These are phyloP conservation scores for Carex sylvatica DNA, from an alignment of 202 grass and related monocot genomes.

Conservation along the genomic window DNA sequence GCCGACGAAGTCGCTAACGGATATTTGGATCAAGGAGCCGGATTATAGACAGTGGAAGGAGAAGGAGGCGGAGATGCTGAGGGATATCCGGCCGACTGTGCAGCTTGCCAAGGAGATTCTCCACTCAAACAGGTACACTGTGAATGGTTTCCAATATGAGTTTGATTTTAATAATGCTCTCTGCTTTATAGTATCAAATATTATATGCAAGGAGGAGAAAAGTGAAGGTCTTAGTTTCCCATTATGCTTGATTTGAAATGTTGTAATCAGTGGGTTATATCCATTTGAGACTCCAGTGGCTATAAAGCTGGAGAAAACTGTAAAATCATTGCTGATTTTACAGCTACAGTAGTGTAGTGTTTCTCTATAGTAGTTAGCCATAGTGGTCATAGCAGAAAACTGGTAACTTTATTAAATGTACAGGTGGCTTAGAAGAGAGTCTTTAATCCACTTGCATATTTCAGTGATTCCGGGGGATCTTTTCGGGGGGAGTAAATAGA, in stretches of 20 bases:
- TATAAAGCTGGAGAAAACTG: too few relatives aligned
- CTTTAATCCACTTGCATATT: background rate
- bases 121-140: constrained; percentile 59
- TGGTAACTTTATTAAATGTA: background rate
- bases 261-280: too few relatives aligned
- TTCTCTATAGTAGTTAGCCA: background rate
- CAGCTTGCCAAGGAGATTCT: constrained; percentile 77
- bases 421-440: background rate
- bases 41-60: constrained; percentile 43
- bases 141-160: background rate
- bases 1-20: constrained; percentile 27
- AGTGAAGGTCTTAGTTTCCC: too few relatives aligned
- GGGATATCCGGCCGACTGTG: constrained; percentile 51
- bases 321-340: background rate
- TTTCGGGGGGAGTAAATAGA: background rate
- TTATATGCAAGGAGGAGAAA: too few relatives aligned
- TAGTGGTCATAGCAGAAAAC: background rate
- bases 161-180: background rate
- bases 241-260: too few relatives aligned
- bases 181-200: background rate
- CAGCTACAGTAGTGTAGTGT: background rate
- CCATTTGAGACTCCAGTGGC: too few relatives aligned
- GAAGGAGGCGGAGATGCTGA: constrained; percentile 56
- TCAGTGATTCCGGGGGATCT: background rate
- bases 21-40: background rate